These are phyloP conservation scores for Xylaria curta DNA, from an alignment of 495 filamentous ascomycete genomes.

Conservation along the genomic window DNA sequence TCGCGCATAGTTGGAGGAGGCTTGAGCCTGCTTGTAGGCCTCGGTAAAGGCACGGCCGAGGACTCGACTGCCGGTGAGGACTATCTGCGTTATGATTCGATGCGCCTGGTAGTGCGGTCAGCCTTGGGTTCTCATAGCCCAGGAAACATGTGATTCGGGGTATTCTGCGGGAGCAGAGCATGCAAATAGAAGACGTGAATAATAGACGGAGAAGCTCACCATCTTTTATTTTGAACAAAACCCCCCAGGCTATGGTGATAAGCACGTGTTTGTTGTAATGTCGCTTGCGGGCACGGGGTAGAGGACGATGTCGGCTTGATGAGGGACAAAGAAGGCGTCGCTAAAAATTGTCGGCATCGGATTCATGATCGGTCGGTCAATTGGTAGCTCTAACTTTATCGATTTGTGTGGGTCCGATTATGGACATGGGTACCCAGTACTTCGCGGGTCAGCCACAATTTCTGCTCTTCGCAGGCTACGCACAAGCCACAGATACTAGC, in stretches of 20 bases:
- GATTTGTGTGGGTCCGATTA: neutral
- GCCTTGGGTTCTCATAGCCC: neutral
- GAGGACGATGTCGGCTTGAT: slow-evolving; percentile 18
- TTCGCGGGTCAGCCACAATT: neutral
- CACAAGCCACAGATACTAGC: slow-evolving; percentile 1
- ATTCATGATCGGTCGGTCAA: slow-evolving; percentile 11
- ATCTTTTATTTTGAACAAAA: slow-evolving; percentile 13
- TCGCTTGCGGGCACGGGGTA: neutral
- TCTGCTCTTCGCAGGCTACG: no score
- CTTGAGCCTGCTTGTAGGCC: slow-evolving; percentile 89
- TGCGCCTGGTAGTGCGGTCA: slow-evolving; percentile 70
- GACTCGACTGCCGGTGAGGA: slow-evolving; percentile 87
- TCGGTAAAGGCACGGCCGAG: slow-evolving; percentile 91
- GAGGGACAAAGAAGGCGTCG: slow-evolving; percentile 15
- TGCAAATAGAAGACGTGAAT: neutral
- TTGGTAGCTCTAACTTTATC: slow-evolving; percentile 4
- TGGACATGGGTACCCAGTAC: neutral
- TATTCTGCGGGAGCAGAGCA: neutral
- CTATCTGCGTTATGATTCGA: slow-evolving; percentile 90
- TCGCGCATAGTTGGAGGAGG: slow-evolving; percentile 78
- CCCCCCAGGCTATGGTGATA: neutral
- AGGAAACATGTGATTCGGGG: neutral
- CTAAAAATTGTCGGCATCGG: slow-evolving; percentile 27
- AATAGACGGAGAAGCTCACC: slow-evolving; percentile 14
- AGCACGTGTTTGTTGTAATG: neutral